phyloP scores from a whole-genome alignment of 2,329 filamentous ascomycete species.

The Neophaeococcomyces aloes region DNA sequence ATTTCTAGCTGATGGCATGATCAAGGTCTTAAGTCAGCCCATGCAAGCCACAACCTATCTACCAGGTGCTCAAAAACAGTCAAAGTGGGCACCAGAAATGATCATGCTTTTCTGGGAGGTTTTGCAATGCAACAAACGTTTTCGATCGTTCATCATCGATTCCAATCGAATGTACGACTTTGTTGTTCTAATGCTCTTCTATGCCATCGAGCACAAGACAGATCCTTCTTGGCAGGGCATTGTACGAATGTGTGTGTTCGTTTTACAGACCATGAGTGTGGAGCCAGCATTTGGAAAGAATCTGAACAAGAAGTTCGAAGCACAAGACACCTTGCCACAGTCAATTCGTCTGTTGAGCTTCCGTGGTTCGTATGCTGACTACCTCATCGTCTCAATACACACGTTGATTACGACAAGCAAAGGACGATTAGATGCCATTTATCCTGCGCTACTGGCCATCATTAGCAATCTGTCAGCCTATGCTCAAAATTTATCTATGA shows the following conservation, averaged over 20 bases:
- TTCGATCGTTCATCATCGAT: slow-evolving; percentile 92
- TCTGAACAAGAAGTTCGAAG: slow-evolving; percentile 78
- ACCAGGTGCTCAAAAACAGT: slow-evolving; percentile 66
- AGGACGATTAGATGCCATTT: slow-evolving; percentile 79
- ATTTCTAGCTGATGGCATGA: slow-evolving; percentile 92
- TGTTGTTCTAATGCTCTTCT: slow-evolving; percentile 79
- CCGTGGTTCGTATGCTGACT: slow-evolving; percentile 83
- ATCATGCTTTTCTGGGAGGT: slow-evolving; percentile 97
- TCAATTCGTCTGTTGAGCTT: slow-evolving; percentile 77
- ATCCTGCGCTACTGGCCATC: slow-evolving; percentile 81
- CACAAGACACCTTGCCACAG: slow-evolving; percentile 73
- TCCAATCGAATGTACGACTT: slow-evolving; percentile 91
- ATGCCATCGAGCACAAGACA: slow-evolving; percentile 77
- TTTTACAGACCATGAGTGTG: slow-evolving; percentile 87
- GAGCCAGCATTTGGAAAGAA: slow-evolving; percentile 84
- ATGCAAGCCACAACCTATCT: slow-evolving; percentile 82
- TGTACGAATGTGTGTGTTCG: slow-evolving; percentile 94
- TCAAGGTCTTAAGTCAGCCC: slow-evolving; percentile 65
- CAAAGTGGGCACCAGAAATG: slow-evolving; percentile 87
- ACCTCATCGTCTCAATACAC: slow-evolving; percentile 89
- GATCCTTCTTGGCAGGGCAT: slow-evolving; percentile 83
- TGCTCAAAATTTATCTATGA: slow-evolving; percentile 62
- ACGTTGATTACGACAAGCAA: slow-evolving; percentile 83
- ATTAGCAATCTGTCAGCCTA: slow-evolving; percentile 89
- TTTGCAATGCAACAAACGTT: slow-evolving; percentile 93